Evolutionary conservation across 2,329 filamentous ascomycete species (phyloP), one percentile per base, ranked within the genome.

Genomic region (Alternaria panax): DNA sequence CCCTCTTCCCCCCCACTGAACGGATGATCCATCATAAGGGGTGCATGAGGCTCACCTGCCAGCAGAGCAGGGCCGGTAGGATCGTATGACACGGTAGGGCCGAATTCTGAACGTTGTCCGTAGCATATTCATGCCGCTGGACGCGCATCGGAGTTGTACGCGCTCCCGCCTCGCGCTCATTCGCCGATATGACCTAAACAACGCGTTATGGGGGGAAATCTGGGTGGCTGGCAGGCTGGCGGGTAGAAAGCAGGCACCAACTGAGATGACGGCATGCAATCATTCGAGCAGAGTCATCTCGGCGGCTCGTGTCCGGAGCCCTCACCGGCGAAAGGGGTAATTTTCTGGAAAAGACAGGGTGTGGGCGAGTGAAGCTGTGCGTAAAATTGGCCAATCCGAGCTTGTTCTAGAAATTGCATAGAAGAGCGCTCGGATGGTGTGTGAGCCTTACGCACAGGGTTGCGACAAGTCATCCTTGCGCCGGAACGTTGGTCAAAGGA

Each of bases 271-370:
- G 54, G 56, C 43, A 66, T 43, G 47, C 51, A 43, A 5, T 48
- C 24, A 32, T 59, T 54, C 56, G 62, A 55, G 51, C 55, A 64
- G 53, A 51, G 57, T 68, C 58, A 66, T 67, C 62, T 65, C 65
- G 59, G 63, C 24, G 57, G 52, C 54, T 68, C 61, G 63, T 53
- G 62, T 58, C 53, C 43, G 55, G 48, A 54, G 56, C 56, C 45
- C 55, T 47, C 36, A 48, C 53, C 60, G 64, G 68, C 66, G 61
- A 74, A 75, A 74, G 75, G 73, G 70, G 74, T 60, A 77, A 66
- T 69, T 65, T 77, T 78, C 75, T 72, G 65, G 75, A 78, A 78
- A 72, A 70, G 67, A 66, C 68, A 70, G 70, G 64, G 64, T 70
- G 65, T 66, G 58, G 62, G 65, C 60, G 68, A 68, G 66, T 70